phyloP scores from a whole-genome alignment of 1,284 basidiomycete species.

The Puccinia coronata region DNA sequence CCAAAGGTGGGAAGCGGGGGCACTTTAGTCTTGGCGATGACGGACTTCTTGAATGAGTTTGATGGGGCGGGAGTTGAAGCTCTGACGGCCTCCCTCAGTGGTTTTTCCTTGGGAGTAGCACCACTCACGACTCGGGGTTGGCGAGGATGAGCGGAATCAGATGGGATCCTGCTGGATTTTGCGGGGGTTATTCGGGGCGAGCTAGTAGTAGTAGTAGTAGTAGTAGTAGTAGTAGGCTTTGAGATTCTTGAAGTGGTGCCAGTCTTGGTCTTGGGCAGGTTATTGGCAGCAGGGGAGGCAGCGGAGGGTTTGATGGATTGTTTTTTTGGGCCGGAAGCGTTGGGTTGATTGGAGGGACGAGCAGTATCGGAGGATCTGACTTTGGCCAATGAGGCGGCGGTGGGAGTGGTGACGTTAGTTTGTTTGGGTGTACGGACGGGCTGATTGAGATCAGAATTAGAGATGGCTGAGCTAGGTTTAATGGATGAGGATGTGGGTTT shows the following conservation, averaged over 20 bases:
- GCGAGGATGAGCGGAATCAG: background rate
- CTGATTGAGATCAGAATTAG: background rate
- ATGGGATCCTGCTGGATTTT: background rate
- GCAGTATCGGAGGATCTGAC: conserved; percentile 8
- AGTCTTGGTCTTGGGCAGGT: background rate
- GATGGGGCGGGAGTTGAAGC: background rate
- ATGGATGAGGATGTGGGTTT: background rate
- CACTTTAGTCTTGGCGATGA: conserved; percentile 20
- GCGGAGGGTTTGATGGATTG: background rate
- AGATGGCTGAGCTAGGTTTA: conserved; percentile 27
- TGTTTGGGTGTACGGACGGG: conserved; percentile 16
- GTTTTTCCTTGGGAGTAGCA: background rate
- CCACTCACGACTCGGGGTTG: background rate
- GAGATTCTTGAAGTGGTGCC: background rate
- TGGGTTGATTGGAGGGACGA: background rate
- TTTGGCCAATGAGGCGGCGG: conserved; percentile 43
- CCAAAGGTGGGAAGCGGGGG: conserved; percentile 27
- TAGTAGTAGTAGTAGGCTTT: too few relatives aligned
- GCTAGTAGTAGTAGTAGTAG: too few relatives aligned
- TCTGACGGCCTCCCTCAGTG: background rate
- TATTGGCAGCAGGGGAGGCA: background rate
- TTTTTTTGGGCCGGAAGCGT: background rate
- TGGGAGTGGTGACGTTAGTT: conserved; percentile 39
- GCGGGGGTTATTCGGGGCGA: background rate
- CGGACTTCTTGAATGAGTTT: background rate